phyloP scores from a whole-genome alignment of 345 rosid genomes.

The Murraya koenigii region DNA sequence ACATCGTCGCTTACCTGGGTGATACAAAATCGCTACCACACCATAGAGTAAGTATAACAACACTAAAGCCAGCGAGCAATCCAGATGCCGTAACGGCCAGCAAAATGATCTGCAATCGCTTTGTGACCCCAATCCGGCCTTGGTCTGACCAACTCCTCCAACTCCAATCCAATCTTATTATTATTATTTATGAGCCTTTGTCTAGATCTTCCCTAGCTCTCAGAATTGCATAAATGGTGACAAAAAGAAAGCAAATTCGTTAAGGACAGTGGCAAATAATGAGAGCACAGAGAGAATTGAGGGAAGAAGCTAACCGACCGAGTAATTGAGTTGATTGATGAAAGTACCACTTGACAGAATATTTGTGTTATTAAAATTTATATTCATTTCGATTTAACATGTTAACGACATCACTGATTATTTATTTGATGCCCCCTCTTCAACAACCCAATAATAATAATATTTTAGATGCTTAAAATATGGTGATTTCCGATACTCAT shows the following conservation, averaged over 20 bases:
- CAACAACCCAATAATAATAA: background rate
- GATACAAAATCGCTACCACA: background rate
- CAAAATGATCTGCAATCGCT: background rate
- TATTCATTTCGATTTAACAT: background rate
- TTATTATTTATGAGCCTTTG: background rate
- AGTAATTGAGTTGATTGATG: background rate
- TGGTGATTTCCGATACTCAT: too few relatives aligned
- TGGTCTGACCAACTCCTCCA: background rate
- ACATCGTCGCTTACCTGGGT: background rate
- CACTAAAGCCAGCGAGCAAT: background rate
- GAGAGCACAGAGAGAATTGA: background rate
- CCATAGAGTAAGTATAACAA: background rate
- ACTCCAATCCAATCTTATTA: background rate
- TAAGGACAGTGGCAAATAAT: background rate
- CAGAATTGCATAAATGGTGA: background rate
- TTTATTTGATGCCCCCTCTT: background rate
- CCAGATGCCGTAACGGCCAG: background rate
- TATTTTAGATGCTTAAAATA: too few relatives aligned
- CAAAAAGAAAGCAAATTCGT: background rate
- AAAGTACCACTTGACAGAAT: background rate
- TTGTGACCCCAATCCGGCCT: background rate
- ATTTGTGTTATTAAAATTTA: background rate
- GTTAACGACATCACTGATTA: background rate
- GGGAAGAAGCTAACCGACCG: background rate
- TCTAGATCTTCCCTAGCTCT: background rate